Conservation (phyloP, 1,139 yeast genomes). For the Meyerozyma guilliermondii region DNA sequence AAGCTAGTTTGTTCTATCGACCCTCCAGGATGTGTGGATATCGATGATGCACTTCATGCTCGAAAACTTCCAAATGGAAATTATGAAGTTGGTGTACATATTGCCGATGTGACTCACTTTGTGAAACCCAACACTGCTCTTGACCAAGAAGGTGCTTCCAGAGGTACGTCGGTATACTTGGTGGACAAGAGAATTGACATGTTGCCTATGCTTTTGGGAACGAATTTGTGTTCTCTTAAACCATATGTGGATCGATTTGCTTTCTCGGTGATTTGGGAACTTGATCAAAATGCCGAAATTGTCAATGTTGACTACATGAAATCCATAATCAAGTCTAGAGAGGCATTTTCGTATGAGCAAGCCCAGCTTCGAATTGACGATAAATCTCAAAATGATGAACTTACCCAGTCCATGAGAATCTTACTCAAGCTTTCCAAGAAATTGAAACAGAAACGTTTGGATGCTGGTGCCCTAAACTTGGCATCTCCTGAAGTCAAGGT, state of each 20-base stretch:
- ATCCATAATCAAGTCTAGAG: conserved; percentile 85
- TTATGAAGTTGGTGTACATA: conserved; percentile 96
- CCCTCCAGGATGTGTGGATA: conserved; percentile 98
- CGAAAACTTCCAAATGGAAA: conserved; percentile 81
- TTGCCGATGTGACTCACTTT: conserved; percentile 97
- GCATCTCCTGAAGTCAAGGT: conserved; percentile 99
- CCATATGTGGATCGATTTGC: conserved; percentile 97
- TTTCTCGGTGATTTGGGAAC: conserved; percentile 93
- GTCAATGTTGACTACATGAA: conserved; percentile 79
- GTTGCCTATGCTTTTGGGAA: conserved; percentile 94
- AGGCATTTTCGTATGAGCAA: conserved; percentile 90
- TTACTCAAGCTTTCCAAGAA: conserved; percentile 73
- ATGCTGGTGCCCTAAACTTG: conserved; percentile 93
- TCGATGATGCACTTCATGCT: conserved; percentile 97
- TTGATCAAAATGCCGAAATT: conserved; percentile 81
- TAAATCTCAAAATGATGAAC: conserved; percentile 65
- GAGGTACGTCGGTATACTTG: conserved; percentile 95
- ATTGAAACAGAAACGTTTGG: conserved; percentile 78
- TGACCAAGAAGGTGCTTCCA: conserved; percentile 92
- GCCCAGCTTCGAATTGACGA: conserved; percentile 95
- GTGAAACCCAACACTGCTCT: conserved; percentile 90
- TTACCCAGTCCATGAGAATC: conserved; percentile 86
- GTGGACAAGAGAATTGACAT: conserved; percentile 99
- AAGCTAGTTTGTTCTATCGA: conserved; percentile 91
- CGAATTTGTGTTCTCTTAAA: conserved; percentile 90